phyloP scores from a whole-genome alignment of 2,329 filamentous ascomycete species.

The Trichophyton rubrum region DNA sequence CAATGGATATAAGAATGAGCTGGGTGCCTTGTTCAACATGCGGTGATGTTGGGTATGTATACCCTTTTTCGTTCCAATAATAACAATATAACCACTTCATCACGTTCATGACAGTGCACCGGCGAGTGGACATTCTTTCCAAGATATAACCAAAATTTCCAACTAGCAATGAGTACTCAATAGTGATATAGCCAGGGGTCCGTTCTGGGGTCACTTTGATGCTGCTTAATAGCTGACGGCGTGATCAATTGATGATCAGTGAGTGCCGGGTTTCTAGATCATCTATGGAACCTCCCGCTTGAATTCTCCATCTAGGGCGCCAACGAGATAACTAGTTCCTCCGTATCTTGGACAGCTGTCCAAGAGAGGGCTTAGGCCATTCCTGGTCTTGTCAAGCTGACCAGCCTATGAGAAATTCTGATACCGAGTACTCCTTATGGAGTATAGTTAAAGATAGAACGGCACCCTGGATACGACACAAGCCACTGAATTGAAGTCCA shows the following conservation, averaged over 20 bases:
- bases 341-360: neutral
- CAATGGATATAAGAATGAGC: neutral
- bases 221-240: too few relatives aligned
- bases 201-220: too few relatives aligned
- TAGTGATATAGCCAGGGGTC: neutral
- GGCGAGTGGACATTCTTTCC: neutral
- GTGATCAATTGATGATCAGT: neutral
- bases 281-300: neutral
- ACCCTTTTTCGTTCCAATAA: neutral
- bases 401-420: neutral
- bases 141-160: neutral
- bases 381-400: neutral
- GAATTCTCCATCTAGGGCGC: neutral
- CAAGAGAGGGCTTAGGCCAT: neutral
- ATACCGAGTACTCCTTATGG: too few relatives aligned
- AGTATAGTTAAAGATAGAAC: neutral
- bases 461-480: neutral
- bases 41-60: neutral
- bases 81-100: neutral
- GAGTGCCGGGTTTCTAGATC: neutral
- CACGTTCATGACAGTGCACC: neutral
- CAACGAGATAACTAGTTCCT: neutral
- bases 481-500: neutral
- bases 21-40: neutral
- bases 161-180: neutral